Conservation (phyloP, 805 yeast species). For the Cyberlindnera euphorbiae region DNA sequence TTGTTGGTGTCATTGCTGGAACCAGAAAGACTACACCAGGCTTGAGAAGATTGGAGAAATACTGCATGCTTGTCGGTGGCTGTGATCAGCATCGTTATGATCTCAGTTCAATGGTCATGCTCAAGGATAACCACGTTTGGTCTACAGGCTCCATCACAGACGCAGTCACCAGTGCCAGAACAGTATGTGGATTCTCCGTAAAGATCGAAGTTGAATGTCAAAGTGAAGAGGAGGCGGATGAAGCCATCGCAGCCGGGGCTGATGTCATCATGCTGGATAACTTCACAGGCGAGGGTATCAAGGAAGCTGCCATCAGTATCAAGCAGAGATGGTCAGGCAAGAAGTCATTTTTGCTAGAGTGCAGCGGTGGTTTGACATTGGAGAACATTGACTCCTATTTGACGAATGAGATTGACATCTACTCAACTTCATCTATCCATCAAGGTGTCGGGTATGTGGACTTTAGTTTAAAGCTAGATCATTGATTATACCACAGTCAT, state of each 20-base stretch:
- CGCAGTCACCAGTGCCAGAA: conserved; percentile 74
- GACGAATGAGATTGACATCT: conserved; percentile 79
- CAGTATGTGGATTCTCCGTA: conserved; percentile 81
- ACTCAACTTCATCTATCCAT: conserved; percentile 86
- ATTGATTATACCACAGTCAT: conserved; percentile 11
- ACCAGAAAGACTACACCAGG: conserved; percentile 99
- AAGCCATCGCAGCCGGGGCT: conserved; percentile 93
- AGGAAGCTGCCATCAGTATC: conserved; percentile 56
- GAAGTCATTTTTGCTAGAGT: conserved; percentile 67
- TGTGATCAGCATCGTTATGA: conserved; percentile 91
- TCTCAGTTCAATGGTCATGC: conserved; percentile 90
- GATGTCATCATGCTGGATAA: conserved; percentile 94
- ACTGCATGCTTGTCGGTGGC: conserved; percentile 94
- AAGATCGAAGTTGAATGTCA: conserved; percentile 94
- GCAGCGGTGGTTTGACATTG: conserved; percentile 85
- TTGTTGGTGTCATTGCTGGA: conserved; percentile 84
- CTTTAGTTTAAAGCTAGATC: conserved; percentile 72
- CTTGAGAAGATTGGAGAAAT: conserved; percentile 79
- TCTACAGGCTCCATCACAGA: conserved; percentile 87
- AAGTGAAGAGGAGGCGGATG: conserved; percentile 77
- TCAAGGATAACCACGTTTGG: conserved; percentile 91
- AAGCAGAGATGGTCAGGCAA: conserved; percentile 48
- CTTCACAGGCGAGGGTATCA: conserved; percentile 63
- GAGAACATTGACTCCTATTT: conserved; percentile 61
- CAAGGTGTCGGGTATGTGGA: conserved; percentile 87